Percentiles rank a stretch among this genome's conserved stretches.
Conservation (phyloP, 768 basidiomycete genomes). For the Crepidotus variabilis region DNA sequence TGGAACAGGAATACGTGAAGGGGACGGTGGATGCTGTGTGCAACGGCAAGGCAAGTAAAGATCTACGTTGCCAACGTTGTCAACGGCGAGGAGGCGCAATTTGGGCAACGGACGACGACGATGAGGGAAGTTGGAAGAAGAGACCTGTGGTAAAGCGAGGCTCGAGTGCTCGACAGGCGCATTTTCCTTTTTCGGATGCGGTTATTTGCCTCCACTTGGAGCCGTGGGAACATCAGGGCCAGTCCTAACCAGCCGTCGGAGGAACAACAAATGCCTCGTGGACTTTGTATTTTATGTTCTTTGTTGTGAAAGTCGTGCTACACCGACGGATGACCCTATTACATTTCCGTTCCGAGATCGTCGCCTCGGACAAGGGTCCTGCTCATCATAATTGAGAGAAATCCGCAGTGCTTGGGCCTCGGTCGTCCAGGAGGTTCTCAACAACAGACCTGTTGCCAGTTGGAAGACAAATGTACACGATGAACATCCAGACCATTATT, state of each 20-base stretch:
- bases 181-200: constrained; percentile 26
- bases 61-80: neutral
- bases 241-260: neutral
- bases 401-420: neutral
- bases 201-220: constrained; percentile 17
- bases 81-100: constrained; percentile 6
- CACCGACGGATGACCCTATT: neutral
- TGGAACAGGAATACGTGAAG: constrained; percentile 13
- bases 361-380: neutral
- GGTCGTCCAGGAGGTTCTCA: neutral
- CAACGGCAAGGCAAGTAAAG: neutral
- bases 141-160: constrained; percentile 10
- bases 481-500: too few relatives aligned
- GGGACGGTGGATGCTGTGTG: constrained; percentile 12
- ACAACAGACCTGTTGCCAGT: too few relatives aligned
- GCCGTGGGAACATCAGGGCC: constrained; percentile 11
- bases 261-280: neutral
- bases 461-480: too few relatives aligned
- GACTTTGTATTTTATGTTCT: neutral
- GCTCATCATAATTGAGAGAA: neutral
- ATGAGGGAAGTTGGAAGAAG: constrained; percentile 3
- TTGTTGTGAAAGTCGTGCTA: neutral
- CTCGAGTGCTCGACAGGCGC: constrained; percentile 25
- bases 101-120: constrained; percentile 4
- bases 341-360: neutral